phyloP scores from a whole-genome alignment of 148 eudicot genomes.

The Oxyria digyna region DNA sequence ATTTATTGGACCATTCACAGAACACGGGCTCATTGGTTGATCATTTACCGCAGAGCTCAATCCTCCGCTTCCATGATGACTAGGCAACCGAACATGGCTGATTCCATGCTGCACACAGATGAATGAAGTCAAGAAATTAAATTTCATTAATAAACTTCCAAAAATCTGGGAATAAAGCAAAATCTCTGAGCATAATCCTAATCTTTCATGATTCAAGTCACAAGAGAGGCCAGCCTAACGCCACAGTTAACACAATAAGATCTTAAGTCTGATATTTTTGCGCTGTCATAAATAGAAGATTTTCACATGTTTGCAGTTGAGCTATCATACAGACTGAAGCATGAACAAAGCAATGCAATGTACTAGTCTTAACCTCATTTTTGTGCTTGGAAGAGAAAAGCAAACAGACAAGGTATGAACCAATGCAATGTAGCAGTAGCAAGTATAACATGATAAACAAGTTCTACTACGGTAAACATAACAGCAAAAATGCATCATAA shows the following conservation, averaged over 20 bases:
- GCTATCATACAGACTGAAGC: too few species aligned
- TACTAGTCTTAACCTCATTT: background rate
- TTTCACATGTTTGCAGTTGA: background rate
- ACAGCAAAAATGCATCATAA: background rate
- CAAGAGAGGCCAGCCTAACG: background rate
- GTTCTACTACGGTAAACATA: background rate
- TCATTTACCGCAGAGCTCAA: slow-evolving; percentile 42
- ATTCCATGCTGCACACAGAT: slow-evolving; percentile 31
- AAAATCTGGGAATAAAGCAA: background rate
- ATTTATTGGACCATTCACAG: slow-evolving; percentile 47
- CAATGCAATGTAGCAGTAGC: background rate
- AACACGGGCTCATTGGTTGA: slow-evolving; percentile 50
- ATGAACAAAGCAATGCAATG: too few species aligned
- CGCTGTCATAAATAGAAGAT: background rate
- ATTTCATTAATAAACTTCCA: background rate
- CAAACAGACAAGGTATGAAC: background rate
- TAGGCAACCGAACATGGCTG: slow-evolving; percentile 29
- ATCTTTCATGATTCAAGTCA: background rate
- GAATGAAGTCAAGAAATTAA: background rate
- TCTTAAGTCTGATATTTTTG: background rate
- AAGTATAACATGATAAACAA: background rate
- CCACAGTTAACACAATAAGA: background rate
- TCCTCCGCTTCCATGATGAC: slow-evolving; percentile 37
- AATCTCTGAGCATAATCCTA: background rate
- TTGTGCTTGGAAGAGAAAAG: background rate